phyloP scores from a whole-genome alignment of 2,329 filamentous ascomycete genomes.

The Alternaria arbusti region DNA sequence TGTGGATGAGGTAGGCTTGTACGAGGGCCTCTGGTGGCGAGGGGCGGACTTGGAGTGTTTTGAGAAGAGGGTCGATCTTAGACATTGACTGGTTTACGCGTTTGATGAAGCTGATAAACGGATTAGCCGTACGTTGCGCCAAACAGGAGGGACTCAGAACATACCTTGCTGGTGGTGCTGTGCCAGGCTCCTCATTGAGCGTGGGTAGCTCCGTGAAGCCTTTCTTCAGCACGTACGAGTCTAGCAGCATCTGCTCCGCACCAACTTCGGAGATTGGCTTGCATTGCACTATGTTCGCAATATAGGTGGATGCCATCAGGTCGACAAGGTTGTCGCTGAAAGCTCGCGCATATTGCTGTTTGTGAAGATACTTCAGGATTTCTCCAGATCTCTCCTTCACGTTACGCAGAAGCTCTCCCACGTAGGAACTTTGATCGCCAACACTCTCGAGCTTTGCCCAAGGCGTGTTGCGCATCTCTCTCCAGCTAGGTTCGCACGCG shows the following conservation, averaged over 20 bases:
- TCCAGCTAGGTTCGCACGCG: conserved; percentile 85
- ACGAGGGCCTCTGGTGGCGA: conserved; percentile 92
- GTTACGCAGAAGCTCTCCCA: conserved; percentile 77
- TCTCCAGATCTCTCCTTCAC: conserved; percentile 76
- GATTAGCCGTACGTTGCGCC: conserved; percentile 8
- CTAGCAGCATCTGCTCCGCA: conserved; percentile 96
- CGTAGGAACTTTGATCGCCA: conserved; percentile 91
- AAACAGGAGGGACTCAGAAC: not conserved
- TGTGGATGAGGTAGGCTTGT: conserved; percentile 96
- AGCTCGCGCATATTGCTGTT: conserved; percentile 91
- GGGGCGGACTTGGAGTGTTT: conserved; percentile 92
- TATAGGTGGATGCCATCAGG: conserved; percentile 77
- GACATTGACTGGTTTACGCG: conserved; percentile 84
- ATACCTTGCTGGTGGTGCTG: conserved; percentile 61
- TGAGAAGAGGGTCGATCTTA: conserved; percentile 89
- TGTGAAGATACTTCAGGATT: conserved; percentile 78
- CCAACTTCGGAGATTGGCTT: conserved; percentile 91
- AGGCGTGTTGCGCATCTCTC: conserved; percentile 95
- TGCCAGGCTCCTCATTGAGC: conserved; percentile 62
- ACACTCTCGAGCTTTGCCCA: conserved; percentile 95
- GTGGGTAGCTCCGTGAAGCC: conserved; percentile 74
- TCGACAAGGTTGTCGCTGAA: conserved; percentile 98
- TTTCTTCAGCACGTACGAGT: conserved; percentile 89
- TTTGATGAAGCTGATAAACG: conserved; percentile 73
- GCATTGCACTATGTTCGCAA: conserved; percentile 85